Evolutionary conservation across 2,329 filamentous ascomycete genomes (phyloP), one percentile per base, ranked within the genome.

Genomic region (Trichoderma afroharzianum): DNA sequence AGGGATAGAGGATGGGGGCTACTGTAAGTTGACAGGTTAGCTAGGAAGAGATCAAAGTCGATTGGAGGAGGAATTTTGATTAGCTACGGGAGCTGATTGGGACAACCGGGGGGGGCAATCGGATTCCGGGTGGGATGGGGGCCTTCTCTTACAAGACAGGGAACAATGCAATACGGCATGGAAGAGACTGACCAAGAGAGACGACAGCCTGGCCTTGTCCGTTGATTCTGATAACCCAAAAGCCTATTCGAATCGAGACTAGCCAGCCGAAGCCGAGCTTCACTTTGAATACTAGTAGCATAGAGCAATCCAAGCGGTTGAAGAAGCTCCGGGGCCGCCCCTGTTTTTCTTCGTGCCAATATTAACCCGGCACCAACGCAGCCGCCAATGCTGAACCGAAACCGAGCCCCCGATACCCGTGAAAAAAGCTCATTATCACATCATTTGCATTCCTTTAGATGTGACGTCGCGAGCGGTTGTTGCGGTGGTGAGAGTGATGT

Each of bases 351-450:
- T 30, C 32, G 50, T 33, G 32, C 32, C 63, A 39, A 67, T 39
- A 50, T 55, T 67, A 14, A 32, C 33, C 63, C 63, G 24, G 50
- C 63, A 39, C 50, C 53, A 58, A 43, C n/a, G 53, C 26, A 36
- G 50, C 63, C 63, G 63, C 63, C 50, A 67, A 50, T 39, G 50
- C 32, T 67, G 33, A 67, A 39, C 63, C 63, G 63, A 28, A 57
- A 43, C 39, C 39, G 39, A 43, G 39, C 39, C 39, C 15, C 39
- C 63, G 50, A 57, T 58, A 39, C 18, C 63, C 63, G 63, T 39
- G 24, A 3, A 12, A n/a, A 50, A 50, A 63, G 36, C 59, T 18
- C 33, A 63, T 30, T 9, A 43, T 63, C 36, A 18, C 24, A 28
- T 67, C 50, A 57, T 63, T 59, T 59, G 55, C 55, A 59, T 59